Base-by-base conservation (phyloP, 2,329 filamentous ascomycete genomes). In the Niveomyces coronatus region DNA sequence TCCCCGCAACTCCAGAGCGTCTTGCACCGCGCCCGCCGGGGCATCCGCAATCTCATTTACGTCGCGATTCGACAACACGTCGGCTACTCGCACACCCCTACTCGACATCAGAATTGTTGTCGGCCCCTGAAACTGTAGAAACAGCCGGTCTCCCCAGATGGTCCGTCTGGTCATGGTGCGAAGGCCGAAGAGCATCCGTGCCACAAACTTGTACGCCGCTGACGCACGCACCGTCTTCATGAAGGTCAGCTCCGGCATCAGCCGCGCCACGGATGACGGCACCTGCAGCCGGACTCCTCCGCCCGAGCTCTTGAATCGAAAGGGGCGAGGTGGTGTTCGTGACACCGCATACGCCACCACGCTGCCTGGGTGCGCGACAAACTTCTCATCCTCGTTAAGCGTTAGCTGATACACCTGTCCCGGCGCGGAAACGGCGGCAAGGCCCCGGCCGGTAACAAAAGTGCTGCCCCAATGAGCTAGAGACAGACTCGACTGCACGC, bases 81-180 rank as follows among this genome's bases (percentile, higher is more conserved):
- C 89, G 37, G 76, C 78, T 30, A 94, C 64, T 13, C 82, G 72
- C 16, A 85, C 76, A 11, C 80, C 87, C n/a, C 89, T 77, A 37
- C 86, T 93, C 46, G 94, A 93, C 51, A 98, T 67, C 30, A 96
- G 70, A 34, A 98, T 74, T 3, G 84, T 95, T 5, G 75, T 76
- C 2, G 91, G 91, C 0, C 91, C 91, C 40, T 80, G 74, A 56
- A 98, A 95, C 53, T 85, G 83, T 22, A 98, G 66, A 61, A 96
- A 96, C 18, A 96, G 68, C 61, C 89, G 67, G 56, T 98, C 91
- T 16, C 91, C 91, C 85, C 87, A 96, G 40, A 98, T 83, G 2
- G 85, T 85, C 52, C 84, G 75, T 43, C 88, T 74, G 29, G 81
- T 69, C 63, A 81, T 79, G 0, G 87, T 94, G 43, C 86, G 76